A percentile compares a stretch with the other conserved stretches of the same genome.
These are phyloP conservation scores for Diplosphaera chodatii DNA, from an alignment of 139 green algal genomes.

Conservation along the genomic window DNA sequence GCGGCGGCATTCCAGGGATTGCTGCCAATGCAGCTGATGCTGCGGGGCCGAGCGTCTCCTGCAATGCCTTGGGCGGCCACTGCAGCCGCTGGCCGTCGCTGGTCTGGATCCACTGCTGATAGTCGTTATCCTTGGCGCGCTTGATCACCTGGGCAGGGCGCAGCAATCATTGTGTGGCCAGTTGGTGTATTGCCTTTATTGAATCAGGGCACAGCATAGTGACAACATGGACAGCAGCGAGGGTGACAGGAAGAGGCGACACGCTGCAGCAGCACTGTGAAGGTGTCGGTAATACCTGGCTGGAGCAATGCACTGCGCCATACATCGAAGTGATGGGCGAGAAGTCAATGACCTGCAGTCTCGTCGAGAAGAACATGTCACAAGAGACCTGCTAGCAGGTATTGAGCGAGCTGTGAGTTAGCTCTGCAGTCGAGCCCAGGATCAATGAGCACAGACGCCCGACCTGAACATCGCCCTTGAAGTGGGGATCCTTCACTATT, in stretches of 20 bases:
- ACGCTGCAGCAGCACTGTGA: no score
- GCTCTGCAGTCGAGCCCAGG: no score
- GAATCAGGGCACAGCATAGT: no score
- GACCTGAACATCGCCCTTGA: constrained; percentile 61
- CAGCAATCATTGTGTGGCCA: neutral
- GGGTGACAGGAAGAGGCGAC: constrained; percentile 21
- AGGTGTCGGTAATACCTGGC: no score
- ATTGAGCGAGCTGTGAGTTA: no score
- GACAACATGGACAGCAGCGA: no score
- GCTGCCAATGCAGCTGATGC: neutral
- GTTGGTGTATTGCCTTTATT: no score
- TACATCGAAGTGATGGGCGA: constrained; percentile 91
- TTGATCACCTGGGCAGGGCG: neutral
- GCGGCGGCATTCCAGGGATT: neutral
- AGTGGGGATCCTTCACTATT: constrained; percentile 73
- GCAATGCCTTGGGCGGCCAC: neutral
- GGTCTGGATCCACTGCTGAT: neutral
- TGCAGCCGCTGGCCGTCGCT: neutral
- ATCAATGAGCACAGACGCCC: no score
- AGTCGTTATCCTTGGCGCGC: neutral
- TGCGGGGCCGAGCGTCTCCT: neutral
- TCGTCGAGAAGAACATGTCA: no score
- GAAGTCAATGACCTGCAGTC: constrained; percentile 77
- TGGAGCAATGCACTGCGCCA: constrained; percentile 85
- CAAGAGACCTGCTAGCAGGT: no score